Conservation (phyloP, 2,329 filamentous ascomycete genomes). For the Ceratocystiopsis sp. region DNA sequence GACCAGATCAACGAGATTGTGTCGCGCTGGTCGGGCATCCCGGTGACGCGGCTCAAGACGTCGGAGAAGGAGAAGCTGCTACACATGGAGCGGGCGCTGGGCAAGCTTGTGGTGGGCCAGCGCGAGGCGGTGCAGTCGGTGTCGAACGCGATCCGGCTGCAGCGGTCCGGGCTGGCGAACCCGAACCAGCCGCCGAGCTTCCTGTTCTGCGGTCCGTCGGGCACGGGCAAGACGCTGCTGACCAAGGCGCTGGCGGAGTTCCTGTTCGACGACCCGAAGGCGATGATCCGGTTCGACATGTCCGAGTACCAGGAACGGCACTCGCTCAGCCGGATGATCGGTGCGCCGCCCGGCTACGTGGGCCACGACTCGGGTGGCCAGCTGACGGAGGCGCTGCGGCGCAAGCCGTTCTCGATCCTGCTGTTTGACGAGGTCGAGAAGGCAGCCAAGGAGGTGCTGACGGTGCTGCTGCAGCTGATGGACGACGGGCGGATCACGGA, state of each 20-base stretch:
- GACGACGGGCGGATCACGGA: conserved; percentile 97
- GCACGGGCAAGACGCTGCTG: conserved; percentile 92
- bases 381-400: conserved; percentile 82
- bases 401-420: conserved; percentile 92
- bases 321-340: conserved; percentile 91
- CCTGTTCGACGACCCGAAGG: conserved; percentile 88
- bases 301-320: conserved; percentile 98
- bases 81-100: conserved; percentile 80
- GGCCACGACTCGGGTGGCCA: conserved; percentile 93
- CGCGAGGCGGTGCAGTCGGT: conserved; percentile 85
- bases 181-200: conserved; percentile 96
- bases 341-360: conserved; percentile 90
- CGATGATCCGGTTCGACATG: conserved; percentile 99
- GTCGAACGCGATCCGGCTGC: conserved; percentile 87
- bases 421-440: conserved; percentile 98
- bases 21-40: conserved; percentile 93
- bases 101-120: conserved; percentile 79
- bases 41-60: conserved; percentile 82
- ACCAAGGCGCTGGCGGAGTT: conserved; percentile 97
- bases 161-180: conserved; percentile 85
- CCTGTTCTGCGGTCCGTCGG: conserved; percentile 95
- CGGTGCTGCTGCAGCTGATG: conserved; percentile 97
- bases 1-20: conserved; percentile 99
- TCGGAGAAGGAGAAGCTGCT: conserved; percentile 98
- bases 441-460: conserved; percentile 92